A percentile compares a stretch with the other conserved stretches of the same genome.
These are phyloP conservation scores for Fistulifera solaris DNA, from an alignment of 108 stramenopile genomes.

Conservation along the genomic window DNA sequence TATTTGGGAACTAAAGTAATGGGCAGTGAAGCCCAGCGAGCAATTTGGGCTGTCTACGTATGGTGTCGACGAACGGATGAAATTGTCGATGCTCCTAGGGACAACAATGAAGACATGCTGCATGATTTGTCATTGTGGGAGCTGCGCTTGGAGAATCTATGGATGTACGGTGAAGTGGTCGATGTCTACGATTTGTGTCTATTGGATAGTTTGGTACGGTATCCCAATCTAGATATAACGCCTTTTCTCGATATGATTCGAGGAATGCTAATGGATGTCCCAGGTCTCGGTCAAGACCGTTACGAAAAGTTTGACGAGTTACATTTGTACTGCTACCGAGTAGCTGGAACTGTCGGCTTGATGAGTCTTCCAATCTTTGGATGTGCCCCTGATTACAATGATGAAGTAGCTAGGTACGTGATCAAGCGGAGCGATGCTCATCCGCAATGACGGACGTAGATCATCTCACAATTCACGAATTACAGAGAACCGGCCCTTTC, in stretches of 20 bases:
- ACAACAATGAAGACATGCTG: conserved; percentile 63
- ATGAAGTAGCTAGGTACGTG: conserved; percentile 75
- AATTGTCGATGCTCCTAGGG: conserved; percentile 90
- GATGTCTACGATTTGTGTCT: conserved; percentile 91
- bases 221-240: conserved; percentile 77
- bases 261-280: conserved; percentile 97
- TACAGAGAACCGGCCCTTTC: conserved; percentile 86
- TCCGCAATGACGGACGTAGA: not conserved
- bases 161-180: conserved; percentile 68
- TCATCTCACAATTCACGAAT: not conserved
- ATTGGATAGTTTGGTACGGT: conserved; percentile 76
- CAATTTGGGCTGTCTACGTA: conserved; percentile 95
- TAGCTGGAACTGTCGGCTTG: conserved; percentile 94
- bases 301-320: conserved; percentile 92
- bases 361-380: conserved; percentile 95
- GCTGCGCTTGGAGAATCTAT: conserved; percentile 72
- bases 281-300: conserved; percentile 83
- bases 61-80: conserved; percentile 98
- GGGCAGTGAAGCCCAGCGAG: conserved; percentile 45
- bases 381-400: conserved; percentile 64
- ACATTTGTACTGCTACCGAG: conserved; percentile 95
- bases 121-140: conserved; percentile 79
- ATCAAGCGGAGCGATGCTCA: conserved; percentile 1
- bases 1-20: conserved; percentile 89
- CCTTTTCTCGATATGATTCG: conserved; percentile 95